phyloP scores from a whole-genome alignment of 129 eudicot species.

The Saposhnikovia divaricata region DNA sequence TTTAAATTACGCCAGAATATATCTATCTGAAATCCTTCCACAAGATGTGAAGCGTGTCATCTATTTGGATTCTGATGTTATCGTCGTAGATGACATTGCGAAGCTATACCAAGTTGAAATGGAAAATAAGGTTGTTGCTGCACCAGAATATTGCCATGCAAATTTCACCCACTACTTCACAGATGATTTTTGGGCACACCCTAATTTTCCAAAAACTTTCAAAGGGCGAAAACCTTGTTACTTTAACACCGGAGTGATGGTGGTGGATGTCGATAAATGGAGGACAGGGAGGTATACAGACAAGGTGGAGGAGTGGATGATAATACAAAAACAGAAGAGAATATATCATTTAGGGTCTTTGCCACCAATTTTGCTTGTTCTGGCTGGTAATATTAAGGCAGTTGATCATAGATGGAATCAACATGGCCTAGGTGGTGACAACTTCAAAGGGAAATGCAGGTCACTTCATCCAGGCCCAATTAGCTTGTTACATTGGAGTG shows the following conservation, averaged over 20 bases:
- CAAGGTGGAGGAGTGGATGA: constrained; percentile 4
- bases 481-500: constrained; percentile 10
- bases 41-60: constrained; percentile 4
- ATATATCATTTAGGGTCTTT: not conserved
- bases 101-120: not conserved
- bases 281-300: constrained; percentile 2
- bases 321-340: not conserved
- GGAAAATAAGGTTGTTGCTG: constrained; percentile 4
- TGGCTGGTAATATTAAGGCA: not conserved
- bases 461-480: not conserved
- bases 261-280: constrained; percentile 1
- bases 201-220: not conserved
- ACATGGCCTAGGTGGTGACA: constrained; percentile 8
- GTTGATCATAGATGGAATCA: constrained; percentile 10
- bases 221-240: not conserved
- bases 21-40: constrained; percentile 1
- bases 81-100: not conserved
- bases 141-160: constrained; percentile 10
- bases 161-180: not conserved
- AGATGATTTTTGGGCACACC: not conserved
- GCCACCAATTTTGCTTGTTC: not conserved
- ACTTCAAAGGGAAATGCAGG: constrained; percentile 2
- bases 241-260: constrained; percentile 9
- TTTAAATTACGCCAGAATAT: constrained; percentile 4
- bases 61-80: not conserved